Evolutionary conservation across 1,139 yeast genomes (phyloP).

Genomic region (Geotrichum bryndzae): DNA sequence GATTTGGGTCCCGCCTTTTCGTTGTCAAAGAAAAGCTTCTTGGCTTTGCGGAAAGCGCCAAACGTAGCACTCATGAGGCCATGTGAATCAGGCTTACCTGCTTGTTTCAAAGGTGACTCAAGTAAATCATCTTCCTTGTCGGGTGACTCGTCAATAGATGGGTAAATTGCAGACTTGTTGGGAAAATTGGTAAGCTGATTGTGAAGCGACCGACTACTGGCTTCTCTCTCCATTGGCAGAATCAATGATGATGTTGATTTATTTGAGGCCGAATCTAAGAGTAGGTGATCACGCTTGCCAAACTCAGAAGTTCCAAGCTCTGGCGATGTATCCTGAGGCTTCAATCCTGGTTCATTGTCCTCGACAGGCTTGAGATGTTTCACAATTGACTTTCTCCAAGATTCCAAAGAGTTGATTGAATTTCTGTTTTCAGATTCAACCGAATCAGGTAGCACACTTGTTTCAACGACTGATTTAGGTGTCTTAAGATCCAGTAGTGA

Average conservation of each 20-base stretch:
- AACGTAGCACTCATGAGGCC: constrained; percentile 10
- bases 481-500: constrained; percentile 16
- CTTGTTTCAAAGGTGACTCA: not conserved
- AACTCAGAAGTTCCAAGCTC: not conserved
- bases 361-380: constrained; percentile 3
- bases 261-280: not conserved
- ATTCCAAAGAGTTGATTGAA: constrained; percentile 1
- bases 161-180: not conserved
- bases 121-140: not conserved
- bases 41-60: constrained; percentile 18
- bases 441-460: not conserved
- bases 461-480: constrained; percentile 8
- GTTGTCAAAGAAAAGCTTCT: constrained; percentile 14
- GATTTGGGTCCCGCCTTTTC: not conserved
- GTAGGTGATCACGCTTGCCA: not conserved
- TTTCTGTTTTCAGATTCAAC: constrained; percentile 12
- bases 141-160: not conserved
- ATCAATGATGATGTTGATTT: not conserved
- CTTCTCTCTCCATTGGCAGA: not conserved
- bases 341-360: not conserved
- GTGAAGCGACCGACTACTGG: not conserved
- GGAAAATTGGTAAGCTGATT: not conserved
- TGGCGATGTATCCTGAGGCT: not conserved
- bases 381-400: constrained; percentile 4
- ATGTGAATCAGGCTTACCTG: not conserved